phyloP scores from a whole-genome alignment of 2,329 filamentous ascomycete species.

The Epichloe glyceriae region DNA sequence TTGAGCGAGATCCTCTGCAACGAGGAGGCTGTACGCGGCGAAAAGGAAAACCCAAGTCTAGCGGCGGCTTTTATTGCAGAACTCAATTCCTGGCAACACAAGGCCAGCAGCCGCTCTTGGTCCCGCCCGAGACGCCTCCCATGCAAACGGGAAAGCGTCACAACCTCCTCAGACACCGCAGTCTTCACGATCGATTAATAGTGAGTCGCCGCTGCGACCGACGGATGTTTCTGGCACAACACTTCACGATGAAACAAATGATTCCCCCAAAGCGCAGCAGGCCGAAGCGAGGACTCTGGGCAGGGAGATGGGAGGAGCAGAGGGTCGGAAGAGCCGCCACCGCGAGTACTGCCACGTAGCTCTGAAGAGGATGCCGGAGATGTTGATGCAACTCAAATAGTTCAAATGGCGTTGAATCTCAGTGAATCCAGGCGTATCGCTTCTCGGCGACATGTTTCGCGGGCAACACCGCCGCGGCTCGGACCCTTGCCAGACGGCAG shows the following conservation, averaged over 20 bases:
- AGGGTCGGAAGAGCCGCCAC: not conserved
- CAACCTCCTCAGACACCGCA: not conserved
- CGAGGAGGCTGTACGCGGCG: conserved; percentile 16
- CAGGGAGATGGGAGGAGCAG: not conserved
- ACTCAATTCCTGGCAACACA: conserved; percentile 23
- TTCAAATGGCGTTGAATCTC: conserved; percentile 80
- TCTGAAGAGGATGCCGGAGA: conserved; percentile 30
- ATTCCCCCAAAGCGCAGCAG: not conserved
- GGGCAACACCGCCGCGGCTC: conserved; percentile 35
- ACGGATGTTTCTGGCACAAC: not conserved
- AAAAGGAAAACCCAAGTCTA: conserved; percentile 30
- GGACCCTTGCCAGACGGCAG: conserved; percentile 39
- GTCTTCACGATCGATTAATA: not conserved
- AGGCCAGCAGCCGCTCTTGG: conserved; percentile 19
- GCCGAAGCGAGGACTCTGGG: not conserved
- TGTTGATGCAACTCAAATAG: conserved; percentile 75
- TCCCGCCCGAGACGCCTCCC: conserved; percentile 13
- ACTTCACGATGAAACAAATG: not conserved
- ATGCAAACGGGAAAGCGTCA: conserved; percentile 11
- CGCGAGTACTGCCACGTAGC: not conserved
- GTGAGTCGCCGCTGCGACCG: not conserved
- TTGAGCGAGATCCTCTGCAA: conserved; percentile 1
- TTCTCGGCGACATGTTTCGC: conserved; percentile 42
- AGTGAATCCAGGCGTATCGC: conserved; percentile 66
- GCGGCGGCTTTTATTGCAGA: conserved; percentile 39